These are phyloP conservation scores for Plasmodium malariae DNA, from an alignment of 169 alveolate genomes.

Conservation along the genomic window DNA sequence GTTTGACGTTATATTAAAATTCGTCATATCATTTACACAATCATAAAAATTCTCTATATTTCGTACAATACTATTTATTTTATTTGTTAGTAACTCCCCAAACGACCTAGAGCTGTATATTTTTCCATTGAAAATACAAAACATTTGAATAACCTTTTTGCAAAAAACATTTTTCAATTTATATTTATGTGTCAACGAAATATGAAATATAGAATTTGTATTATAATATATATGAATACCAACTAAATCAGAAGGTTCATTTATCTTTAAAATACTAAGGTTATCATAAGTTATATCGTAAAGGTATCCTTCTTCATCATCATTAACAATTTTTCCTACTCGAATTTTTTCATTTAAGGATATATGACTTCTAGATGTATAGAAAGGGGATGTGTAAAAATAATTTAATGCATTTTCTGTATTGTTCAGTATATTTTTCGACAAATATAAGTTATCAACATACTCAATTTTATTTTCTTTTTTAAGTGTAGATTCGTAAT, in stretches of 20 bases:
- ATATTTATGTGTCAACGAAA: slow-evolving; percentile 48
- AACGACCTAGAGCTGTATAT: slow-evolving; percentile 62
- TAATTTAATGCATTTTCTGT: slow-evolving; percentile 70
- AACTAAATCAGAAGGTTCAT: slow-evolving; percentile 57
- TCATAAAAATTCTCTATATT: slow-evolving; percentile 62
- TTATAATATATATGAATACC: slow-evolving; percentile 64
- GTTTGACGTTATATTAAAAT: slow-evolving; percentile 62
- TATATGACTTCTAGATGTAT: slow-evolving; percentile 41
- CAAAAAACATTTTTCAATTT: slow-evolving; percentile 29
- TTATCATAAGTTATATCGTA: slow-evolving; percentile 59
- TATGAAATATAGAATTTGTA: slow-evolving; percentile 62
- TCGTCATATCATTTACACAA: slow-evolving; percentile 56
- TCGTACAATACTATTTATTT: slow-evolving; percentile 54
- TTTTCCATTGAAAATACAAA: slow-evolving; percentile 70
- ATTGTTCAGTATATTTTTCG: slow-evolving; percentile 43
- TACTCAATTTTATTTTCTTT: slow-evolving; percentile 73
- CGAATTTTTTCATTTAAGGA: slow-evolving; percentile 72
- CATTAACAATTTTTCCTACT: slow-evolving; percentile 32
- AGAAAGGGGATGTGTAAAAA: slow-evolving; percentile 75
- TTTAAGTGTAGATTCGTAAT: slow-evolving; percentile 53
- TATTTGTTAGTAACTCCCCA: slow-evolving; percentile 68
- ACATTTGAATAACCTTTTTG: slow-evolving; percentile 42
- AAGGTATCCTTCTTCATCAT: slow-evolving; percentile 70
- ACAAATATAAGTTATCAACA: slow-evolving; percentile 62
- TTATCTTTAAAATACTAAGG: slow-evolving; percentile 29